Conservation (phyloP, 306 rosid species). For the Carpinus viminea region DNA sequence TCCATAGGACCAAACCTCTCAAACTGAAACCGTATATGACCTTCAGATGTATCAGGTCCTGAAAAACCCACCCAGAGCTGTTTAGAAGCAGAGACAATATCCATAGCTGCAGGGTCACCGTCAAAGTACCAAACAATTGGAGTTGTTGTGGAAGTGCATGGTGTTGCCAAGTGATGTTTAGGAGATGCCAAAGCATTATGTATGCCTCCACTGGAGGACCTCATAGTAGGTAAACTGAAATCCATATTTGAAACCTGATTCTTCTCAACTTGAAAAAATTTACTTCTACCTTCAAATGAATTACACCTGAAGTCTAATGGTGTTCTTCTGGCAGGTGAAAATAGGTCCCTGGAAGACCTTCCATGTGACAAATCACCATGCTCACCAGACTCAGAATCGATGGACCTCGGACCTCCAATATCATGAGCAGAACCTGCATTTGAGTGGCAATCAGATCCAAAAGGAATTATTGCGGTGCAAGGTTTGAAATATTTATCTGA, state of each 20-base stretch:
- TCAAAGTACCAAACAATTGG: conserved; percentile 73
- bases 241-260: conserved; percentile 54
- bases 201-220: conserved; percentile 64
- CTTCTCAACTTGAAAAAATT: conserved; percentile 47
- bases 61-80: conserved; percentile 82
- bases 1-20: conserved; percentile 92
- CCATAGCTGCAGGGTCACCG: conserved; percentile 87
- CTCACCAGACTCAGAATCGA: conserved; percentile 47
- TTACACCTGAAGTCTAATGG: conserved; percentile 55
- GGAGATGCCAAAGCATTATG: conserved; percentile 60
- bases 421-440: conserved; percentile 53
- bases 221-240: conserved; percentile 53
- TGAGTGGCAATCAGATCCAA: conserved; percentile 38
- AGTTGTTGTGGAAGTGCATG: conserved; percentile 43
- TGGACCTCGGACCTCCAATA: conserved; percentile 55
- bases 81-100: conserved; percentile 81
- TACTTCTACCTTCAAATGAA: conserved; percentile 67
- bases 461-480: conserved; percentile 39
- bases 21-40: conserved; percentile 72
- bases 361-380: conserved; percentile 54
- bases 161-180: conserved; percentile 50
- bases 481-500: conserved; percentile 41
- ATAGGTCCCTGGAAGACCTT: conserved; percentile 58
- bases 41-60: conserved; percentile 71
- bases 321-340: conserved; percentile 61